Base-by-base conservation (phyloP, 2,329 filamentous ascomycete genomes). In the Arthrobotrys iridis region DNA sequence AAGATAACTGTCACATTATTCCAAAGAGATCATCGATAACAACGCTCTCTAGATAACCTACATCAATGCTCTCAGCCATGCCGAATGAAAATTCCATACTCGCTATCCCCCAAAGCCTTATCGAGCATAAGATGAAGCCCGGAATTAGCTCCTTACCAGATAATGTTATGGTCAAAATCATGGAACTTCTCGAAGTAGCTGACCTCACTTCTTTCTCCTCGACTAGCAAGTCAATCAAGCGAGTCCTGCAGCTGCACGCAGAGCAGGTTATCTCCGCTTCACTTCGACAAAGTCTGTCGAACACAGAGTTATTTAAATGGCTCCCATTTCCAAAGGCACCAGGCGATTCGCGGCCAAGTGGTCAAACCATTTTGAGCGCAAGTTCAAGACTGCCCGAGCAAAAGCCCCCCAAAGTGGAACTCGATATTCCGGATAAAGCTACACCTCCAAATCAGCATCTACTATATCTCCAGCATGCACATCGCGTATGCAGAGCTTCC, bases 201-300 rank as follows among this genome's bases (percentile, higher is more conserved):
- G 71, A 75, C 22, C 63, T 68, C 28, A 24, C 10, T 58, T 62
- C 55, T 7, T 64, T 68, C 4, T 15, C 33, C 13, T 63, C 63
- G 8, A 59, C 48, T 4, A 58, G 3, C 37, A 68, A 63, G 22
- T 8, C 48, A 10, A 58, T 37, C 18, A 55, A 22, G 45, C 22
- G 52, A 3, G 4, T 59, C 3, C 46, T 50, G 37, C 46, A 45
- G 37, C 5, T 30, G 2, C 15, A 59, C n/a, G 15, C 63, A 8
- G 37, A 22, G 33, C 28, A 37, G 18, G 15, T 45, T 5, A 35
- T 68, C 15, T 4, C 22, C 10, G n/a, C 24, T 11, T 75, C 63
- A 4, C 37, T 75, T 7, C 30, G 3, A 15, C 26, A 59, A 33
- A 68, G n/a, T 13, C 46, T 75, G 28, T 46, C 30, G 43, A 41